Base-by-base conservation (phyloP, 805 yeast genomes). In the Peterozyma toletana region DNA sequence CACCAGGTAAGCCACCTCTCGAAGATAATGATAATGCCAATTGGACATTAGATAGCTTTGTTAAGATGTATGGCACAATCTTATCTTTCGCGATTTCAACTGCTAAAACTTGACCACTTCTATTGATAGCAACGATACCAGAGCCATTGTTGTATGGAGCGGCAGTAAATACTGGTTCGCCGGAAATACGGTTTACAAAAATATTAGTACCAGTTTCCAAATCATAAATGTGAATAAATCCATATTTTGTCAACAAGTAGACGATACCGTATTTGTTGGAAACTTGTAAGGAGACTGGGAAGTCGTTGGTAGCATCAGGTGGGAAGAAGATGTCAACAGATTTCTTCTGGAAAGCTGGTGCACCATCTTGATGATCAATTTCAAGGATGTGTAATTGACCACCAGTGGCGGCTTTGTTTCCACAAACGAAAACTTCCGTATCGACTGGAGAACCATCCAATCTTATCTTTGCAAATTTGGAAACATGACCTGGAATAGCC, bases 401-500 rank as follows among this genome's bases (percentile, higher is more conserved):
- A 47, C 91, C 91, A 48, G 81, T 82, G 34, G 84, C 85, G 42
- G 83, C 77, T 65, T 93, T 83, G 67, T 89, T 88, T 56, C 96
- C 98, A 59, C 91, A 90, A 47, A 95, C 86, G 63, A 93, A 91
- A 30, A 91, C 80, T 64, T 87, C 89, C 41, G 95, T 86, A 36
- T 86, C 86, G 29, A 79, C 55, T n/a, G 71, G 48, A 35, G 90
- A 86, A 44, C 88, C 88, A 42, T 79, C 84, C 53, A 91, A 71
- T 48, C 79, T 74, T 50, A 93, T 68, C 47, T 74, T 71, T 43
- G 96, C 88, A 67, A 93, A 93, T 36, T 80, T 79, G 47, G 96
- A 93, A 44, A 95, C 98, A 64, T 93, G 99, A 56, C 99, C 99
- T 59, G 93, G 98, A 55, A 93, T 87, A 16, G 96, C 90, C 68